Evolutionary conservation across 2,329 filamentous ascomycete genomes (phyloP).

Genomic region (Davidsoniella eucalypti): DNA sequence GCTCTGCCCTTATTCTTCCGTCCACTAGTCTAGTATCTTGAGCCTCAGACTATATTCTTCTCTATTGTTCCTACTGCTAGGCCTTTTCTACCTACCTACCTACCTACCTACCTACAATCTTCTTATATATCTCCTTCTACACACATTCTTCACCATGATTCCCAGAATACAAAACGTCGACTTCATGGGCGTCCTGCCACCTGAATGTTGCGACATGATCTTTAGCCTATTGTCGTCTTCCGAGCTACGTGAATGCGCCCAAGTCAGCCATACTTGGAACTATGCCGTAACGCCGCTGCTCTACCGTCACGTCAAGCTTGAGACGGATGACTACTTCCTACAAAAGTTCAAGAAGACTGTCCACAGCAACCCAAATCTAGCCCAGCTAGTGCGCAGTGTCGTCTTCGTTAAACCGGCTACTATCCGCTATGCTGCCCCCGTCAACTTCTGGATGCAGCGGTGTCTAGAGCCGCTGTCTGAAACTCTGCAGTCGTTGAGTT

Average conservation of each 20-base stretch:
- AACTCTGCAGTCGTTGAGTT: conserved; percentile 3
- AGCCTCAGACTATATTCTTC: background rate
- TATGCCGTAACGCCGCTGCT: conserved; percentile 4
- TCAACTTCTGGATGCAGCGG: conserved; percentile 9
- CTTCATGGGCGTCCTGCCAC: conserved; percentile 3
- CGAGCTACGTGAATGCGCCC: background rate
- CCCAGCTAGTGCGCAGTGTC: conserved; percentile 7
- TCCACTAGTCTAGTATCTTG: no score
- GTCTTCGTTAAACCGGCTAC: background rate
- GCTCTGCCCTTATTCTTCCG: no score
- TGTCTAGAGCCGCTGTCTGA: conserved; percentile 6
- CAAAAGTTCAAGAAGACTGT: conserved; percentile 11
- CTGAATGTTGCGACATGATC: conserved; percentile 8
- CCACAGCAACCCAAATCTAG: conserved; percentile 5
- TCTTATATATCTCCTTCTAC: background rate
- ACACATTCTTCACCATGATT: conserved; percentile 1
- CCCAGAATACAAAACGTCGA: conserved; percentile 6
- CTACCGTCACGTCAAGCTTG: conserved; percentile 6
- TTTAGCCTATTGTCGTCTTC: conserved; percentile 3
- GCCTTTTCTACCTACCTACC: background rate
- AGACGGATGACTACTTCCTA: conserved; percentile 10
- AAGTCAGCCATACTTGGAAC: conserved; percentile 1
- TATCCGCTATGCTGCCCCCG: background rate
- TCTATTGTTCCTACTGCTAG: background rate
- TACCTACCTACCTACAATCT: no score